phyloP scores from a whole-genome alignment of 352 stramenopile species.

The Phytophthora aleatoria region DNA sequence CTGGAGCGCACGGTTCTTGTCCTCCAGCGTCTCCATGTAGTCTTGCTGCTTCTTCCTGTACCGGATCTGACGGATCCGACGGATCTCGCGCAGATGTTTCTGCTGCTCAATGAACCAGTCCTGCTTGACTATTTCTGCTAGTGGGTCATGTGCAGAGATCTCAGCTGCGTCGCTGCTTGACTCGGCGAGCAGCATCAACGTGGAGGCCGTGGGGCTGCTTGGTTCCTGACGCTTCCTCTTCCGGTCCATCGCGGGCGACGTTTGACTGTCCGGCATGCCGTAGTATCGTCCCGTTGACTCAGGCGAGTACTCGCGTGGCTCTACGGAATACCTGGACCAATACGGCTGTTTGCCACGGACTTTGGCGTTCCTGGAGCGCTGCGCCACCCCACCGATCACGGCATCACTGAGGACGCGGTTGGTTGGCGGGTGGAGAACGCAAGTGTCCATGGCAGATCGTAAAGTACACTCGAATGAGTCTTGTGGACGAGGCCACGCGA shows the following conservation, averaged over 20 bases:
- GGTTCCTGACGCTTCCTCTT: not conserved
- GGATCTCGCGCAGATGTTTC: constrained; percentile 21
- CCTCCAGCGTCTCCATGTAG: constrained; percentile 10
- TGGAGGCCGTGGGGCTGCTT: not conserved
- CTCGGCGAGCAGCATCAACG: not conserved
- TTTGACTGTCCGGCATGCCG: not conserved
- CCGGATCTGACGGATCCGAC: constrained; percentile 22
- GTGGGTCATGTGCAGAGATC: not conserved
- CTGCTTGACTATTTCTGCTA: not conserved
- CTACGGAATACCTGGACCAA: not conserved
- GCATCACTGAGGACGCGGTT: not conserved
- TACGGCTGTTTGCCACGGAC: not conserved
- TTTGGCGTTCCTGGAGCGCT: not conserved
- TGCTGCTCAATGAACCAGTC: constrained; percentile 2
- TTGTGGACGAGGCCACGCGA: not conserved
- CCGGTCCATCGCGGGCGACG: not conserved
- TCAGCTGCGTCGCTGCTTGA: not conserved
- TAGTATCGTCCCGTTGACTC: not conserved
- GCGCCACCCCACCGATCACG: not conserved
- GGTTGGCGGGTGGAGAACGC: constrained; percentile 3
- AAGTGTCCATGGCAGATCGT: not conserved
- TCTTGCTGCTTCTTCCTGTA: constrained; percentile 30
- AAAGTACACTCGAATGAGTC: not conserved
- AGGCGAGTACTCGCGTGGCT: no score
- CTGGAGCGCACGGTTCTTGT: not conserved